Evolutionary conservation across 345 rosid species (phyloP), one percentile per base, ranked within the genome.

Genomic region (Lumnitzera racemosa): DNA sequence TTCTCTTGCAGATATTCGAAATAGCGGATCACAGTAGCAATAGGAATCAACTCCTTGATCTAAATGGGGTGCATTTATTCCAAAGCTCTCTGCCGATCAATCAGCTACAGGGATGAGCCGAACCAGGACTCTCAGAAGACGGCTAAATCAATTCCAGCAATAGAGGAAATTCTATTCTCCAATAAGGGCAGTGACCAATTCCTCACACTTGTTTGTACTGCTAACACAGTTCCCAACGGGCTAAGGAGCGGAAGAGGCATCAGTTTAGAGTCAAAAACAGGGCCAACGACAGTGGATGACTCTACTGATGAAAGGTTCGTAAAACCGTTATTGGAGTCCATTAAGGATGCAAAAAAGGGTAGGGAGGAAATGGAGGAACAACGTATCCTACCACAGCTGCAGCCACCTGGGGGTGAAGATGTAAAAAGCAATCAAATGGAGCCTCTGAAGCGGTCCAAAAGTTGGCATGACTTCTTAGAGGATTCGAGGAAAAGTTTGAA

Each of bases 41-140:
- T 23, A 0, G 13, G 10, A 16, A 17, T 47, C 36, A 46, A 4
- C 36, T 2, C 24, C 31, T 47, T 9, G 13, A 23, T 56, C 56
- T 53, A 47, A 62, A 78, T 79, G 80, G 76, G 83, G 29, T 79
- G 83, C 70, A 65, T 79, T n/a, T 72, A 67, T 24, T 79, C 83
- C 2, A 75, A 79, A 60, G 57, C 68, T 12, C 47, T 73, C 56
- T 55, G 70, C 0, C 67, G 67, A 47, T 75, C 83, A 1, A 24
- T 57, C 53, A 79, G 80, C 61, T 56, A 61, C 49, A 55, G 17
- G 53, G 72, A 68, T 51, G 74, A 75, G 60, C 51, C 56, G 51
- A 67, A 57, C 60, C 50, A 55, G 52, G 66, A 67, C 31, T 31
- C 56, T 15, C 72, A 59, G 56, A 61, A 63, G 56, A 65, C 60